phyloP scores from a whole-genome alignment of 768 basidiomycete species.

The Termitomyces sp. region DNA sequence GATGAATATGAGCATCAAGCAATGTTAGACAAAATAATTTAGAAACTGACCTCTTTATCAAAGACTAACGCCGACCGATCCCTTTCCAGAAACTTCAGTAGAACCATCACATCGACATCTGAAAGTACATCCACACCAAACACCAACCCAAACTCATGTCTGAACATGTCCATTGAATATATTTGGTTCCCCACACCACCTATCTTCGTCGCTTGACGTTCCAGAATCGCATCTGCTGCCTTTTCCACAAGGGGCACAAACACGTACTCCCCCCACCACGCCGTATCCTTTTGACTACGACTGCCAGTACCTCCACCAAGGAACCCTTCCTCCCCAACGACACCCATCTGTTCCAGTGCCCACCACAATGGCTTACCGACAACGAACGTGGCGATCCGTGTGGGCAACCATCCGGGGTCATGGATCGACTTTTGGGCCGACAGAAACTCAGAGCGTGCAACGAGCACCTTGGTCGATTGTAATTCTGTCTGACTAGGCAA shows the following conservation, averaged over 20 bases:
- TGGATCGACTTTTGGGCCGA: conserved; percentile 55
- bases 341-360: conserved; percentile 74
- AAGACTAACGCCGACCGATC: conserved; percentile 62
- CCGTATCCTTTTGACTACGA: conserved; percentile 32
- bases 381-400: conserved; percentile 62
- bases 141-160: conserved; percentile 46
- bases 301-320: conserved; percentile 18
- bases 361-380: conserved; percentile 83
- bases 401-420: conserved; percentile 62
- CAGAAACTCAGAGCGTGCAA: conserved; percentile 52
- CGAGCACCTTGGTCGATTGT: conserved; percentile 32
- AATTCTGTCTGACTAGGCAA: conserved; percentile 69
- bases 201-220: conserved; percentile 33
- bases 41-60: conserved; percentile 52
- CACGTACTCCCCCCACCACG: conserved; percentile 70
- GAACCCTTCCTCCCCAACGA: conserved; percentile 60
- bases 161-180: conserved; percentile 59
- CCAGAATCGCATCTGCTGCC: conserved; percentile 54
- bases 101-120: conserved; percentile 58
- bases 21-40: not conserved
- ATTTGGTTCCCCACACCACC: conserved; percentile 53
- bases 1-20: not conserved
- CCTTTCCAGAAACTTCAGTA: conserved; percentile 75
- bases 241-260: conserved; percentile 56
- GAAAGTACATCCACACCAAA: conserved; percentile 35